These are phyloP conservation scores for Dillenia turbinata DNA, from an alignment of 164 flowering plant species.

Conservation along the genomic window DNA sequence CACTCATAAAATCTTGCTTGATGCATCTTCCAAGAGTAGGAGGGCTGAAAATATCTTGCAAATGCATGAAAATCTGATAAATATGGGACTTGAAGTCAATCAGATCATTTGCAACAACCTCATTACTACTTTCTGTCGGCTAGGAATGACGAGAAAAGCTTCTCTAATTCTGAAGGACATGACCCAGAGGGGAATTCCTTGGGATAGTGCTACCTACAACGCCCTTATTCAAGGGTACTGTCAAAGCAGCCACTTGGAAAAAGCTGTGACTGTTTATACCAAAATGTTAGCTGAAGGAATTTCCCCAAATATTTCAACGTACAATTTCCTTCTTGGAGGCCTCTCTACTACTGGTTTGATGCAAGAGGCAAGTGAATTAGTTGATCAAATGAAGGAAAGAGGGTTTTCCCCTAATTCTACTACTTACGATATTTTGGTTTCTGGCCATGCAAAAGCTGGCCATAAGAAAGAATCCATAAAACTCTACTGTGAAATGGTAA, in stretches of 20 bases:
- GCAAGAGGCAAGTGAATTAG: constrained; percentile 44
- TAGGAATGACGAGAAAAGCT: constrained; percentile 78
- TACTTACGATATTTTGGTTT: constrained; percentile 59
- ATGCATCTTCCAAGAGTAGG: constrained; percentile 47
- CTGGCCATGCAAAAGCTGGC: constrained; percentile 65
- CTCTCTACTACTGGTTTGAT: constrained; percentile 43
- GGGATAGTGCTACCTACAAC: constrained; percentile 68
- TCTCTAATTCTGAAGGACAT: constrained; percentile 48
- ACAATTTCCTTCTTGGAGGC: constrained; percentile 56
- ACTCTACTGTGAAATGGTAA: constrained; percentile 83
- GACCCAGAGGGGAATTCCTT: constrained; percentile 43
- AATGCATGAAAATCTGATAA: constrained; percentile 55
- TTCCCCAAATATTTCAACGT: constrained; percentile 60
- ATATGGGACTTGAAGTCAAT: constrained; percentile 53
- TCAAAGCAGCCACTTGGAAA: constrained; percentile 49
- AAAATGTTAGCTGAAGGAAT: constrained; percentile 58
- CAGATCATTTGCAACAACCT: constrained; percentile 50
- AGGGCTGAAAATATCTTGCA: constrained; percentile 40
- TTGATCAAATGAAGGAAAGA: constrained; percentile 52
- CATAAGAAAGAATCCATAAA: constrained; percentile 58
- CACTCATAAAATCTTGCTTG: constrained; percentile 48
- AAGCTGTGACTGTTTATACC: constrained; percentile 42
- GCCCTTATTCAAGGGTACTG: constrained; percentile 69
- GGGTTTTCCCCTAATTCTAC: constrained; percentile 54
- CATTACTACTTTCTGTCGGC: constrained; percentile 53